Evolutionary conservation across 495 filamentous ascomycete species (phyloP).

Genomic region (Penicillium malachiteum): DNA sequence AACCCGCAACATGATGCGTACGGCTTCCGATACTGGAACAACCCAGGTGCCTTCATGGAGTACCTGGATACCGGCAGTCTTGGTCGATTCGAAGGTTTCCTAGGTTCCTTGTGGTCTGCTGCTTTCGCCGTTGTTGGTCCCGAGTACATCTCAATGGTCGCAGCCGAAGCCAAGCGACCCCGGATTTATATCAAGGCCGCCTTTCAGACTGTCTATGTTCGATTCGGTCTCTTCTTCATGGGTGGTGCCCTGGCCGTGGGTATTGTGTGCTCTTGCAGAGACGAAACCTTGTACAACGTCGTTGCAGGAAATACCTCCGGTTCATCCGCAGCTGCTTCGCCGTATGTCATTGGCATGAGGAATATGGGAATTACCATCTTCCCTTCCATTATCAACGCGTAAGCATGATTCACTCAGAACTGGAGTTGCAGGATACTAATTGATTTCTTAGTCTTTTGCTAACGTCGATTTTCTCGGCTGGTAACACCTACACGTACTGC

Average conservation of each 20-base stretch:
- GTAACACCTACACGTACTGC: conserved; percentile 82
- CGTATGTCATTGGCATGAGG: conserved; percentile 83
- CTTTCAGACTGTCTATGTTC: conserved; percentile 75
- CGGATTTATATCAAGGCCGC: conserved; percentile 54
- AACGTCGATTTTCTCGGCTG: conserved; percentile 76
- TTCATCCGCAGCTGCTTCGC: conserved; percentile 59
- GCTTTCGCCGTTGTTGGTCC: conserved; percentile 52
- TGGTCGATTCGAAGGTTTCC: conserved; percentile 70
- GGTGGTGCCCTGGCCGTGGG: conserved; percentile 68
- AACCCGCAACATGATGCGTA: conserved; percentile 69
- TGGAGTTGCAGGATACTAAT: background rate
- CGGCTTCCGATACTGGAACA: conserved; percentile 64
- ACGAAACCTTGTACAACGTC: conserved; percentile 45
- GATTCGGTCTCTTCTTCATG: conserved; percentile 74
- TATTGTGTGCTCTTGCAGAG: conserved; percentile 61
- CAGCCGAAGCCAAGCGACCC: conserved; percentile 74
- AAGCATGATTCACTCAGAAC: background rate
- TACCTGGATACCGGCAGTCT: conserved; percentile 60
- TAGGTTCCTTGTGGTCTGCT: conserved; percentile 61
- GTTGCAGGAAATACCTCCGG: conserved; percentile 35
- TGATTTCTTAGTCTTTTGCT: conserved; percentile 48
- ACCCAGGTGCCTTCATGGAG: conserved; percentile 38
- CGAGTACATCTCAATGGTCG: conserved; percentile 79
- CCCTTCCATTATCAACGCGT: conserved; percentile 30
- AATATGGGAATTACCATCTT: conserved; percentile 56